Base-by-base conservation (phyloP, 768 basidiomycete genomes). In the Suillus spraguei region DNA sequence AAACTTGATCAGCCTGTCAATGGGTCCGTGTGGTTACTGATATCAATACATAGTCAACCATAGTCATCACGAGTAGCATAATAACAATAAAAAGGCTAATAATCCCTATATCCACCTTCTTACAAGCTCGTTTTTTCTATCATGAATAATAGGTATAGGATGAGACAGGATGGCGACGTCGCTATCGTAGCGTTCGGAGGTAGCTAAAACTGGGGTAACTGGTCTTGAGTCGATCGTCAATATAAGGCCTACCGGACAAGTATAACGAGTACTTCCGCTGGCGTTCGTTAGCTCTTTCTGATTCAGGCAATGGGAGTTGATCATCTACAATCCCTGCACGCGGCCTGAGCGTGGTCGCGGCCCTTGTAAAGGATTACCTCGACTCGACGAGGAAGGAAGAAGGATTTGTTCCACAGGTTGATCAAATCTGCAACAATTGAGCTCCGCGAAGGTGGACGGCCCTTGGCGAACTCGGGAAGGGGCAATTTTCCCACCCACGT, bases 321-420 rank as follows among this genome's bases (percentile, higher is more conserved):
- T 80, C 74, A 67, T 92, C 90, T 41, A 85, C 67, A 1, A 75
- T 68, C 49, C 91, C 91, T 0, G 79, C 77, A 35, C 74, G 76
- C 8, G 79, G 4, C 92, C 92, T 22, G 91, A 87, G 65, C 89
- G 87, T 41, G 85, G 74, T 92, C 87, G 53, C 82, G 84, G 41
- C 92, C 92, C 71, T 87, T 90, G 80, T 85, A 94, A 17, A 95
- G 79, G 42, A 92, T 81, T 50, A 92, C 76, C 68, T 94, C 92
- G 20, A 90, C 84, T n/a, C 88, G 87, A 44, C 92, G 90, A 39
- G 81, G 76, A 62, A 82, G 70, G 81, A 93, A 93, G 77, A 92
- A 95, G 9, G 84, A 85, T 28, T 76, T 71, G 72, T 94, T 94
- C 92, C 92, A 95, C 38, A 89, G 77, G 65, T 92, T 86, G 66